Conservation (phyloP, 306 rosid genomes). For the Macrotyloma uniflorum region DNA sequence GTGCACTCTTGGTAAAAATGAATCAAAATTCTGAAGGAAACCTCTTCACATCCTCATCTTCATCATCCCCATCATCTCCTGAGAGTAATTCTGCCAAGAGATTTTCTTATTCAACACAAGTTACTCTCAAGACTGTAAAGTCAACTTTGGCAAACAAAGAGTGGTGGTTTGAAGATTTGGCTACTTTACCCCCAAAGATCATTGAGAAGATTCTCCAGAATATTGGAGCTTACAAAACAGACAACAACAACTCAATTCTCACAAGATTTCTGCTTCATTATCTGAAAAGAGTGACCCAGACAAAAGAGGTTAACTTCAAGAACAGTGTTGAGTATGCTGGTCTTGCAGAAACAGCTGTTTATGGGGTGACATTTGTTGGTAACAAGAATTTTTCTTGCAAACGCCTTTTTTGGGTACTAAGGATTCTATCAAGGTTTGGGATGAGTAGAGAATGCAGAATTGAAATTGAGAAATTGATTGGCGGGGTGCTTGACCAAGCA, state of each 20-base stretch:
- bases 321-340: constrained; percentile 44
- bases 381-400: constrained; percentile 64
- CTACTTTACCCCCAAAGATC: constrained; percentile 61
- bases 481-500: constrained; percentile 64
- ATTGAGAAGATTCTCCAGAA: constrained; percentile 57
- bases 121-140: constrained; percentile 53
- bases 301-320: constrained; percentile 5
- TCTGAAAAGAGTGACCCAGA: constrained; percentile 48
- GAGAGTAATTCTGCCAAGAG: constrained; percentile 46
- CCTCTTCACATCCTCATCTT: constrained; percentile 36
- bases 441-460: constrained; percentile 48
- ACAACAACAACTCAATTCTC: constrained; percentile 56
- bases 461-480: constrained; percentile 74
- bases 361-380: constrained; percentile 59
- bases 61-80: constrained; percentile 64
- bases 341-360: constrained; percentile 66
- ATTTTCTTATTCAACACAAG: constrained; percentile 45
- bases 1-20: constrained; percentile 57
- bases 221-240: constrained; percentile 51
- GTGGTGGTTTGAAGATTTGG: constrained; percentile 85
- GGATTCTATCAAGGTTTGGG: constrained; percentile 64
- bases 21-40: constrained; percentile 54
- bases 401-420: constrained; percentile 64
- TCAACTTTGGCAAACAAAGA: constrained; percentile 48
- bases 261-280: constrained; percentile 77